These are phyloP conservation scores for Aechmea fasciata DNA, from an alignment of 176 grass and related monocot species.

Conservation along the genomic window DNA sequence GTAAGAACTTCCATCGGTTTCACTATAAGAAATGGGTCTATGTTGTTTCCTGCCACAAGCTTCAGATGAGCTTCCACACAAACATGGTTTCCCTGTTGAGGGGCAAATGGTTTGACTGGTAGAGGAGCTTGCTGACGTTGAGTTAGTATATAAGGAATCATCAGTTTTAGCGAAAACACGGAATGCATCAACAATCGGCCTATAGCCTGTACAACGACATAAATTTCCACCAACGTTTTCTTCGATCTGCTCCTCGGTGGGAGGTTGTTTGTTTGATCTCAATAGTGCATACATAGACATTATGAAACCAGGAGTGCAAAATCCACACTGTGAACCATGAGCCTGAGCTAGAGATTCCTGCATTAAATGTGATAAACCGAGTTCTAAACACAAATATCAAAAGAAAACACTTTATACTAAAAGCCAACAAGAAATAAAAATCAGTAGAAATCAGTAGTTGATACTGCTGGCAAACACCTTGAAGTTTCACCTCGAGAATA, in stretches of 20 bases:
- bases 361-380: constrained; percentile 17
- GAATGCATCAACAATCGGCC: constrained; percentile 94
- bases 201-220: constrained; percentile 92
- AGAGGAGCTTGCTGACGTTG: constrained; percentile 27
- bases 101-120: constrained; percentile 62
- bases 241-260: constrained; percentile 86
- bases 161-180: constrained; percentile 88
- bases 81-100: constrained; percentile 89
- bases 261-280: constrained; percentile 67
- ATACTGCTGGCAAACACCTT: no score
- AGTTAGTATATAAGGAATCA: constrained; percentile 61
- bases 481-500: no score
- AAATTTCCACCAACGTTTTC: constrained; percentile 89
- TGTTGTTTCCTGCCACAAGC: constrained; percentile 34
- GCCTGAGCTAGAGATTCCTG: constrained; percentile 74
- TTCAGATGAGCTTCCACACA: constrained; percentile 35
- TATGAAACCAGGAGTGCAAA: constrained; percentile 97
- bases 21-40: constrained; percentile 49
- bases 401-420: no score
- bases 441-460: no score
- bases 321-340: constrained; percentile 98
- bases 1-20: constrained; percentile 75
- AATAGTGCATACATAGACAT: constrained; percentile 96
- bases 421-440: no score
- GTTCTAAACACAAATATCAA: no score